phyloP scores from a whole-genome alignment of 2,329 filamentous ascomycete genomes.

The Cercospora brassicicola region DNA sequence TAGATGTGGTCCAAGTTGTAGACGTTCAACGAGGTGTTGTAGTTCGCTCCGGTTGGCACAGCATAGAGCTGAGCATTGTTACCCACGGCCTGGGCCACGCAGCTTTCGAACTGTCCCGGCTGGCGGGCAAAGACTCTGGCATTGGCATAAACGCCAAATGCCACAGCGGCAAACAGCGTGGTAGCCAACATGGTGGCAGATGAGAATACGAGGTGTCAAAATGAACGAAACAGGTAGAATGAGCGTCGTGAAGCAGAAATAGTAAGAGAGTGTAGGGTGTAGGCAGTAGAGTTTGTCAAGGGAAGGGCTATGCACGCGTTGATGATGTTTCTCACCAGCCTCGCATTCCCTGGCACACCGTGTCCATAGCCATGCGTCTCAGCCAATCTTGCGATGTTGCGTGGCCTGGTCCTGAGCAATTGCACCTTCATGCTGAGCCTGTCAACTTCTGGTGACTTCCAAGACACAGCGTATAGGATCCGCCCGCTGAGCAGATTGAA shows the following conservation, averaged over 20 bases:
- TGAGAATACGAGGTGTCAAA: constrained; percentile 1
- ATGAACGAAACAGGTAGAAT: neutral
- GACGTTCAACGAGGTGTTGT: constrained; percentile 8
- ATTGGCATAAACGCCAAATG: constrained; percentile 1
- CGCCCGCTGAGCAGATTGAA: neutral
- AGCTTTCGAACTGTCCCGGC: constrained; percentile 5
- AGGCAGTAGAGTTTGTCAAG: neutral
- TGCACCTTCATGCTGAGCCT: neutral
- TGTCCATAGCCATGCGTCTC: neutral
- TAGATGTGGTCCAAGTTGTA: constrained; percentile 22
- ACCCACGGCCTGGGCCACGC: constrained; percentile 16
- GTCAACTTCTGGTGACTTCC: neutral
- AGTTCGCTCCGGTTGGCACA: constrained; percentile 11
- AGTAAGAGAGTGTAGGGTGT: neutral
- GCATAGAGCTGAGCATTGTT: constrained; percentile 12
- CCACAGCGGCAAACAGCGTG: neutral
- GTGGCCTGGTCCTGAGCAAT: neutral
- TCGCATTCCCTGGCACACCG: neutral
- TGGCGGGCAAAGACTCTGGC: constrained; percentile 3
- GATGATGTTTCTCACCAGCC: neutral
- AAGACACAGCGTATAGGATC: constrained; percentile 1
- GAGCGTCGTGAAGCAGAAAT: constrained; percentile 1
- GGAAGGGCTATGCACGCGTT: neutral
- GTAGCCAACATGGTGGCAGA: constrained; percentile 8
- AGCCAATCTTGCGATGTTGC: neutral